Evolutionary conservation across 2,329 filamentous ascomycete genomes (phyloP), one percentile per base, ranked within the genome.

Genomic region (Thielaviopsis punctulata): DNA sequence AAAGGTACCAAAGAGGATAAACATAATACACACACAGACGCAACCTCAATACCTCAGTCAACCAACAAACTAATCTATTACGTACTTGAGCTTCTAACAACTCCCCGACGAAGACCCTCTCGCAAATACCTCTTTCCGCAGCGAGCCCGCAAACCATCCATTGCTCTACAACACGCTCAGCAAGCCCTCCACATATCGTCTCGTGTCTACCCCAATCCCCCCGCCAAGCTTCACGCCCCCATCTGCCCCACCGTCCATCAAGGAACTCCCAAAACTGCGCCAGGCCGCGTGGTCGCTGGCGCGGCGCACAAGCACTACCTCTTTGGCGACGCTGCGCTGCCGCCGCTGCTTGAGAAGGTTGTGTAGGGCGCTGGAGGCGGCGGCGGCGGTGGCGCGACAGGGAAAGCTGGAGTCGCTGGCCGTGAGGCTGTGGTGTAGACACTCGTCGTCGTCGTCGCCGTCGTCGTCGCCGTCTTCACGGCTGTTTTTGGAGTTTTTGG

Each of bases 151-250:
- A 15, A 48, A 48, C 52, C 48, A 54, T 30, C 27, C 22, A 41
- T 41, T 45, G 23, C 15, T 25, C 52, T 54, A 51, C 36, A 55
- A 25, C 47, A 55, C 46, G 36, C 73, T 85, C 63, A 88, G 66
- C 52, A 89, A 62, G 1, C 79, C 79, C 63, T 88, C 84, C 3
- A 88, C 77, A 63, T 88, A 88, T 61, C 75, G 76, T 63, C 80
- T 74, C 25, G 84, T 86, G 68, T 89, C 84, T 30, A 88, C 73
- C 0, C 84, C 84, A 57, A 89, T 86, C 0, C 84, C 84, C 60
- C 85, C 80, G 0, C 76, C 79, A 57, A 87, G 64, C 52, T 74
- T 46, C 19, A 76, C 77, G 22, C 74, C 75, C 45, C 72, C 59
- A 70, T 76, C 68, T 53, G 71, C 60, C 46, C 65, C 64, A n/a